Conservation (phyloP, 1,284 basidiomycete species). For the Ceratobasidium sp. region DNA sequence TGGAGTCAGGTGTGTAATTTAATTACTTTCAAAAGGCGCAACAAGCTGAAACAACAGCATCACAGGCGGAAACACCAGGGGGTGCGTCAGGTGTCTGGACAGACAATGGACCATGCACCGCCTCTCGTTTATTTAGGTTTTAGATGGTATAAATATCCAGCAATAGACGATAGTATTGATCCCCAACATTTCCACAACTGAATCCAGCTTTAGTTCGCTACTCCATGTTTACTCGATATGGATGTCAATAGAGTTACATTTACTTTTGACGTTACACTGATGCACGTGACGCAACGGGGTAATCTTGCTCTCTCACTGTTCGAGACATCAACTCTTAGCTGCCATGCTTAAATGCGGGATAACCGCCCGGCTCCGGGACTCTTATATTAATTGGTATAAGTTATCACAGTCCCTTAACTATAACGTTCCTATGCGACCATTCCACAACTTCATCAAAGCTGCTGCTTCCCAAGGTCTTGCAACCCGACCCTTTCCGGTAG, state of each 20-base stretch:
- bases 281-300: neutral
- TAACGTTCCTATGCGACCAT: neutral
- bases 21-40: neutral
- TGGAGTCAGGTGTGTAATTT: constrained; percentile 50
- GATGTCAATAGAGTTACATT: too few relatives aligned
- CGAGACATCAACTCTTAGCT: neutral
- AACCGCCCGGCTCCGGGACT: constrained; percentile 2
- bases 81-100: constrained; percentile 64
- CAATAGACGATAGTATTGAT: too few relatives aligned
- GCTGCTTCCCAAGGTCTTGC: constrained; percentile 23
- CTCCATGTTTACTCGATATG: too few relatives aligned
- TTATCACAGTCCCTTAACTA: neutral
- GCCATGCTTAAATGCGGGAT: constrained; percentile 8
- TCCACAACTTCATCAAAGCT: constrained; percentile 27
- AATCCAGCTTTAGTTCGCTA: too few relatives aligned
- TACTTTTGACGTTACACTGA: neutral
- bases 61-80: constrained; percentile 47
- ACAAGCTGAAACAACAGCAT: neutral
- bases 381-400: constrained; percentile 21
- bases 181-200: too few relatives aligned
- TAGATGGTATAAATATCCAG: neutral
- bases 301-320: neutral
- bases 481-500: neutral
- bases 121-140: constrained; percentile 34
- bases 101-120: constrained; percentile 60